Conservation (phyloP, 2,329 filamentous ascomycete species). For the Talaromyces sp. region DNA sequence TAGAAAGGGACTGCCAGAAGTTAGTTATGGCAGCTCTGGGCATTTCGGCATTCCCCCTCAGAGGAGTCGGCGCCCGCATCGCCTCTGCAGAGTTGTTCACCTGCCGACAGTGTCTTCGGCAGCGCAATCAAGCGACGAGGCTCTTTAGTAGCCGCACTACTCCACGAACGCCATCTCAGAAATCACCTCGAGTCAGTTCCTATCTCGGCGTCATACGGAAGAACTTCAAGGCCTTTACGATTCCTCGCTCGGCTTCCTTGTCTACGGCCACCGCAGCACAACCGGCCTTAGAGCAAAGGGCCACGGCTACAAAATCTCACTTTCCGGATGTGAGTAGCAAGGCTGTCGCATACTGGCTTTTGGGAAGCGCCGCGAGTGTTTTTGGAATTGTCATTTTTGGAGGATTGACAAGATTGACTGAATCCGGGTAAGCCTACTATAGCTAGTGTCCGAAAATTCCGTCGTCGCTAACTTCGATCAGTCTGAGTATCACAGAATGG, state of each 20-base stretch:
- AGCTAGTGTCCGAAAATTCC: not conserved
- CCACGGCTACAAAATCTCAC: slow-evolving; percentile 33
- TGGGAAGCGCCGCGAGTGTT: slow-evolving; percentile 86
- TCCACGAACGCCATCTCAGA: slow-evolving; percentile 27
- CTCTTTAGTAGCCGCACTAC: slow-evolving; percentile 32
- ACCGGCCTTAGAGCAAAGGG: slow-evolving; percentile 24
- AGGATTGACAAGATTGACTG: slow-evolving; percentile 86
- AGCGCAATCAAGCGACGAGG: slow-evolving; percentile 29
- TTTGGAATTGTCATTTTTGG: slow-evolving; percentile 97
- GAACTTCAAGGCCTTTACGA: slow-evolving; percentile 9
- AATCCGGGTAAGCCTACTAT: slow-evolving; percentile 72
- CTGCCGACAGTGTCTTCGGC: slow-evolving; percentile 42
- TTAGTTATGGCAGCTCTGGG: slow-evolving; percentile 33
- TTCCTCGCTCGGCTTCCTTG: slow-evolving; percentile 1
- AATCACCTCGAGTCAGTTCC: slow-evolving; percentile 27
- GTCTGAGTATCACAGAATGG: slow-evolving; percentile 98
- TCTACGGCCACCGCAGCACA: slow-evolving; percentile 19
- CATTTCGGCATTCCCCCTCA: slow-evolving; percentile 31
- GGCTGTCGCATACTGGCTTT: slow-evolving; percentile 82
- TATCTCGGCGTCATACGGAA: slow-evolving; percentile 28
- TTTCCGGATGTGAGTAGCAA: slow-evolving; percentile 66
- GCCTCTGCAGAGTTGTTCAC: slow-evolving; percentile 40
- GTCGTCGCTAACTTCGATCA: slow-evolving; percentile 36
- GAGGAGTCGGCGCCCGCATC: slow-evolving; percentile 33
- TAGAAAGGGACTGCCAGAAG: not conserved